Conservation (phyloP, 441 rosid species). For the Corymbia citriodora region DNA sequence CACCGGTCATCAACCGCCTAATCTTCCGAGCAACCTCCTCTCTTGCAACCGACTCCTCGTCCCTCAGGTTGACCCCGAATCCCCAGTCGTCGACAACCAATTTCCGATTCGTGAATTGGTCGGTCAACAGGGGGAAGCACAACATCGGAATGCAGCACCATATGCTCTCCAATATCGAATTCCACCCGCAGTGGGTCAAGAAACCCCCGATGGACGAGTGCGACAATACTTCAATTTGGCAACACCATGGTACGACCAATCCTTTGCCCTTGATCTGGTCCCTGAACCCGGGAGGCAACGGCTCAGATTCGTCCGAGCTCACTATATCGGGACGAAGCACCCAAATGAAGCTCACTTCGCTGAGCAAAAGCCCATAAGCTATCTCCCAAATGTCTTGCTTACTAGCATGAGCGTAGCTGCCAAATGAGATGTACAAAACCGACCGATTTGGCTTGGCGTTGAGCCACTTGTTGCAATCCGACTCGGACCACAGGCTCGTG, state of each 20-base stretch:
- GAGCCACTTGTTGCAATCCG: slow-evolving; percentile 58
- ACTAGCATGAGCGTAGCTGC: slow-evolving; percentile 40
- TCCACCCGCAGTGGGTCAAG: slow-evolving; percentile 69
- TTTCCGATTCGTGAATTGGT: slow-evolving; percentile 63
- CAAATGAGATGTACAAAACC: slow-evolving; percentile 50
- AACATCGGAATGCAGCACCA: slow-evolving; percentile 50
- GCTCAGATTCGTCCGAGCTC: slow-evolving; percentile 25
- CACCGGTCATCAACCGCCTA: slow-evolving; percentile 34
- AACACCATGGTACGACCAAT: slow-evolving; percentile 58
- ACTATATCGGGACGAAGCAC: slow-evolving; percentile 48
- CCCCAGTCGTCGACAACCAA: slow-evolving; percentile 66
- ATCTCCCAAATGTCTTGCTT: slow-evolving; percentile 36
- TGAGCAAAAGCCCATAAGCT: slow-evolving; percentile 38
- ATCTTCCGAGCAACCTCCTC: slow-evolving; percentile 37
- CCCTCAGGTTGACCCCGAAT: slow-evolving; percentile 47
- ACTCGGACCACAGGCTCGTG: slow-evolving; percentile 59
- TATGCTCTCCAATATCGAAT: slow-evolving; percentile 49
- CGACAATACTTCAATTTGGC: slow-evolving; percentile 42
- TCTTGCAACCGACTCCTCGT: slow-evolving; percentile 19
- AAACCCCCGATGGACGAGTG: slow-evolving; percentile 55
- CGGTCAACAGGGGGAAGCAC: slow-evolving; percentile 51
- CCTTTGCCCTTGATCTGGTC: slow-evolving; percentile 29
- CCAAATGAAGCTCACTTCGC: slow-evolving; percentile 53
- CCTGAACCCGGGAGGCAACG: slow-evolving; percentile 39
- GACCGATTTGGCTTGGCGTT: slow-evolving; percentile 37